These are phyloP conservation scores for Puccinia polysora DNA, from an alignment of 1,284 basidiomycete genomes.

Conservation along the genomic window DNA sequence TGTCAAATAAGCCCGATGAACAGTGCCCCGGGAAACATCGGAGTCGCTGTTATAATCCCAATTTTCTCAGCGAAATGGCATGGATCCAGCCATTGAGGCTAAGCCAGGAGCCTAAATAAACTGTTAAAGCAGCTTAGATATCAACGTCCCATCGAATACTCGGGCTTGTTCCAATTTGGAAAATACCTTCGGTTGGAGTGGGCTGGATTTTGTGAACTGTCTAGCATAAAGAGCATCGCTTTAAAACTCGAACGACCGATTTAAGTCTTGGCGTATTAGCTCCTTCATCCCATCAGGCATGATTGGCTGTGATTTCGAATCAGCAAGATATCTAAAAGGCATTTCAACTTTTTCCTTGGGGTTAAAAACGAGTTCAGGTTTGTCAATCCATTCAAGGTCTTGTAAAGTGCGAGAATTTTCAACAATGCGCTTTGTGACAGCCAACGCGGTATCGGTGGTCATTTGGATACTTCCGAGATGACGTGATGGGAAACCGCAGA, in stretches of 20 bases:
- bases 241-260: conserved; percentile 38
- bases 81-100: too few species aligned
- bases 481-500: conserved; percentile 75
- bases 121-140: too few species aligned
- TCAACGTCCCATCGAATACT: too few species aligned
- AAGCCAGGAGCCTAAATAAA: too few species aligned
- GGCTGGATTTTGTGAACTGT: too few species aligned
- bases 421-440: conserved; percentile 82
- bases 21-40: too few species aligned
- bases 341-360: conserved; percentile 81
- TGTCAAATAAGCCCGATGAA: too few species aligned
- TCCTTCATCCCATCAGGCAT: conserved; percentile 83
- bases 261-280: conserved; percentile 57
- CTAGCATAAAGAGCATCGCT: too few species aligned
- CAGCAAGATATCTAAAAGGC: conserved; percentile 71
- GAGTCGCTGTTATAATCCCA: too few species aligned
- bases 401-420: conserved; percentile 57
- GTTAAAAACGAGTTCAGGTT: conserved; percentile 80
- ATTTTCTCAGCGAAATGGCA: too few species aligned
- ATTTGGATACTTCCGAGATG: conserved; percentile 79
- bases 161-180: too few species aligned
- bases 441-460: conserved; percentile 96
- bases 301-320: conserved; percentile 59
- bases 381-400: conserved; percentile 56
- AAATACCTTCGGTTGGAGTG: too few species aligned